phyloP scores from a whole-genome alignment of 345 rosid genomes.

The Salix koriyanagi region DNA sequence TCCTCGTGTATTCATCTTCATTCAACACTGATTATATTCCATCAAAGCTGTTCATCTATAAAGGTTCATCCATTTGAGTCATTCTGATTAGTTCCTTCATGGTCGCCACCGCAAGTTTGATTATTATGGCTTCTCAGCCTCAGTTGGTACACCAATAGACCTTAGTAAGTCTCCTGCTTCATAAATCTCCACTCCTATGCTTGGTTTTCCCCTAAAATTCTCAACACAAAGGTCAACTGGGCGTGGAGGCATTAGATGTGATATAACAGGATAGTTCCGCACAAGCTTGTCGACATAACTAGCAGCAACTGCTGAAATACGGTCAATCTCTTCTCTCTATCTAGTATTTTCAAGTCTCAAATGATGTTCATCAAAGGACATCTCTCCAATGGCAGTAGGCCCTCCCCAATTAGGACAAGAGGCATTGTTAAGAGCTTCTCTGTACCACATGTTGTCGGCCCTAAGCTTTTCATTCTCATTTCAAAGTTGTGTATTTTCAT shows the following conservation, averaged over 20 bases:
- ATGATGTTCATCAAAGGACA: conserved; percentile 95
- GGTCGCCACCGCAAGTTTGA: conserved; percentile 78
- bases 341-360: conserved; percentile 82
- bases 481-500: conserved; percentile 75
- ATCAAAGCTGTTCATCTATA: conserved; percentile 59
- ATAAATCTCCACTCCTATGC: conserved; percentile 55
- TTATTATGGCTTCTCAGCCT: conserved; percentile 61
- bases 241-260: conserved; percentile 55
- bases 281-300: conserved; percentile 91
- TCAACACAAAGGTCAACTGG: conserved; percentile 67
- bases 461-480: conserved; percentile 82
- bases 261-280: conserved; percentile 63
- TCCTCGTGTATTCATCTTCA: conserved; percentile 61
- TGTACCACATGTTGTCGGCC: conserved; percentile 71
- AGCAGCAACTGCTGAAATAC: conserved; percentile 85
- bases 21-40: conserved; percentile 40
- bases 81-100: conserved; percentile 81
- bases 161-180: conserved; percentile 72
- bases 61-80: conserved; percentile 73
- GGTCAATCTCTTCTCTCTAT: conserved; percentile 88
- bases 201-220: conserved; percentile 39
- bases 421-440: conserved; percentile 85
- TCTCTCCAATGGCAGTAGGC: conserved; percentile 84
- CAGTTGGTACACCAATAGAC: conserved; percentile 48
- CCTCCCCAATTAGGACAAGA: conserved; percentile 96